Percentiles rank a stretch among this genome's conserved stretches.
phyloP scores from a whole-genome alignment of 78 protist species.

The Speleostelium caveatum region DNA sequence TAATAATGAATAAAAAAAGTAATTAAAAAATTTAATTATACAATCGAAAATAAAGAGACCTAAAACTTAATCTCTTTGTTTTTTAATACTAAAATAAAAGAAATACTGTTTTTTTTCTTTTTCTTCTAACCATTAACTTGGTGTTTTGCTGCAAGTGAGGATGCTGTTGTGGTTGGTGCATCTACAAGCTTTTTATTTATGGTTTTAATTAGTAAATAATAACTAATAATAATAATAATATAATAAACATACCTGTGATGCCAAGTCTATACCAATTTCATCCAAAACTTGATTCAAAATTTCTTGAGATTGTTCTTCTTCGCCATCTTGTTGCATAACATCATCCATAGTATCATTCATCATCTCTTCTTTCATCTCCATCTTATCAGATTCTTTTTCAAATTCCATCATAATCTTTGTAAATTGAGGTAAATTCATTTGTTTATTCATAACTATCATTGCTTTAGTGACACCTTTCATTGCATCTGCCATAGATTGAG shows the following conservation, averaged over 20 bases:
- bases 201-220: background rate
- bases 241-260: conserved; percentile 2
- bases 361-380: conserved; percentile 97
- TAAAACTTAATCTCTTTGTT: no score
- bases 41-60: no score
- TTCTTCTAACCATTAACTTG: conserved; percentile 64
- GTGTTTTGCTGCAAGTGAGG: conserved; percentile 35
- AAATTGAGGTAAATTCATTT: conserved; percentile 92
- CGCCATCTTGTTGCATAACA: conserved; percentile 93
- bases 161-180: conserved; percentile 52
- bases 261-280: conserved; percentile 92
- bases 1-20: no score
- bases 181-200: conserved; percentile 10
- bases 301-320: conserved; percentile 92
- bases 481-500: conserved; percentile 91
- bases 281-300: conserved; percentile 89
- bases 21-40: no score
- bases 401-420: conserved; percentile 97
- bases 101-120: no score
- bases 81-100: no score
- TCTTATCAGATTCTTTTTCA: conserved; percentile 91
- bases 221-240: no score
- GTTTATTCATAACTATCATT: conserved; percentile 92
- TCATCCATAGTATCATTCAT: conserved; percentile 95
- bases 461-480: conserved; percentile 93